Evolutionary conservation across 495 filamentous ascomycete genomes (phyloP), one percentile per base, ranked within the genome.

Genomic region (Opeltia flavorubescens): DNA sequence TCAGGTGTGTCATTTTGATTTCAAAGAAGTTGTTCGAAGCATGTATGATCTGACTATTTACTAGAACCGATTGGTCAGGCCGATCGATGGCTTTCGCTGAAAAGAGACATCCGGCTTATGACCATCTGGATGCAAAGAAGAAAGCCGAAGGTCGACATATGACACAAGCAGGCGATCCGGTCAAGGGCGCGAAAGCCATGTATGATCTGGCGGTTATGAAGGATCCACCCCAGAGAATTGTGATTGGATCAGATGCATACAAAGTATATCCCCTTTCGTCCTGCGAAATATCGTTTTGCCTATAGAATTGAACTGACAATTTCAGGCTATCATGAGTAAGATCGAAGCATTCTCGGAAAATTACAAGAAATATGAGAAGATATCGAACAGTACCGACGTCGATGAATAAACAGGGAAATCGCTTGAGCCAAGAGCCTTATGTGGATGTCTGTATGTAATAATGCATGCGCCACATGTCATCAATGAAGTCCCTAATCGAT

Each of bases 191-290:
- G 3, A 57, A 66, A 26, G 66, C 56, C 1, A 65, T 70, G 58
- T 73, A 69, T 46, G 63, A 74, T 34, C 46, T 74, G 8, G 68
- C 69, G 0, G 48, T 66, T 20, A 63, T 71, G 60, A 44, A 66
- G 24, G 59, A 71, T 44, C 69, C 69, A 6, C 69, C 67, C 0
- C 45, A 69, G 34, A 54, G 66, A 39, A 62, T 60, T 27, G 56
- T 71, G 0, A 54, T 73, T 41, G 67, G 69, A 6, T 63, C 55
- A 0, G 65, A 68, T 57, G 69, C 67, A 0, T 69, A 67, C 41
- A 46, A 53, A 30, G 42, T 44, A 31, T 9, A 21, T 30, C 25
- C 30, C 2, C 18, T 15, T n/a, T n/a, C 5, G 9, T 21, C 2
- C 15, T 27, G 26, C 15, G 12, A 1, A 6, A 24, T 43, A 6